Evolutionary conservation across 78 protist genomes (phyloP), one percentile per base, ranked within the genome.

Genomic region (Mastigamoeba balamuthi): DNA sequence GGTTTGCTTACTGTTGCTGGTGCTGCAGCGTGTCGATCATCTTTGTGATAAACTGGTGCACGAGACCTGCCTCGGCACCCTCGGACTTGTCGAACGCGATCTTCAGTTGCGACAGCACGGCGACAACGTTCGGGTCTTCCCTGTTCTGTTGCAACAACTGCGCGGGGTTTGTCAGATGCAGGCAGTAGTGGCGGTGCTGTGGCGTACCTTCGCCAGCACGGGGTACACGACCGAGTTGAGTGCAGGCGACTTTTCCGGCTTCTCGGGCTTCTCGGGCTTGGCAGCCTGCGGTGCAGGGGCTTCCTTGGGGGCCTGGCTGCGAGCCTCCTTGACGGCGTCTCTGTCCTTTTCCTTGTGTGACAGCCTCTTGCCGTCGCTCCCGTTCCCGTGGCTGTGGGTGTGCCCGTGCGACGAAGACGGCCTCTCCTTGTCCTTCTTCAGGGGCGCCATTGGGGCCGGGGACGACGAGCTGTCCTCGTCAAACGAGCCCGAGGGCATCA

Each of bases 21-120:
- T n/a, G n/a, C n/a, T n/a, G n/a, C n/a, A n/a, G n/a, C n/a, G n/a
- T n/a, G n/a, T n/a, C n/a, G n/a, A n/a, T n/a, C n/a, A n/a, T n/a
- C n/a, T n/a, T n/a, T n/a, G n/a, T n/a, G n/a, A n/a, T n/a, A n/a
- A n/a, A n/a, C n/a, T n/a, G n/a, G n/a, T n/a, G n/a, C n/a, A n/a
- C n/a, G 35, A 84, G 69, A 52, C 89, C 89, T n/a, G 89, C 81
- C 43, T 84, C 72, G 17, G 83, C 89, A 41, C 58, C 73, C 58
- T 84, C 89, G 8, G 89, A 80, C 65, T 76, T 76, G 73, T 84
- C 89, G 53, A 84, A 84, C 0, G 89, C 89, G 72, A 84, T 48
- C 39, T 84, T 84, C 6, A 84, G 77, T 39, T 79, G 89, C 28
- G 89, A 77, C 38, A 84, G 64, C 35, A 81, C 81, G 37, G 68